Base-by-base conservation (phyloP, 768 basidiomycete species). In the Scleroderma bovista region DNA sequence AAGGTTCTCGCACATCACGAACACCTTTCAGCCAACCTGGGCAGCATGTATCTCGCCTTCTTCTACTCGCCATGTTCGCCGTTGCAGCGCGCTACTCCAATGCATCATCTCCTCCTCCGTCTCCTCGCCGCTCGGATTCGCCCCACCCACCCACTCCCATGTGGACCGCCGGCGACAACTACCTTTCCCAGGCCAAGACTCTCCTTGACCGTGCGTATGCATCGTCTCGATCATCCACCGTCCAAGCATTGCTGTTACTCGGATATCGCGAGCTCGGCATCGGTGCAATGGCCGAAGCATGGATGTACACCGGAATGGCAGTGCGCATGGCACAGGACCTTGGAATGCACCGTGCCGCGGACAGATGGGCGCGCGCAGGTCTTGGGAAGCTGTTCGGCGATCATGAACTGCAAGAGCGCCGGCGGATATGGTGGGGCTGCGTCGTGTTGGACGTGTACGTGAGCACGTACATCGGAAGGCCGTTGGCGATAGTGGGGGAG, bases 251-350 rank as follows among this genome's bases (percentile, higher is more conserved):
- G 17, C 73, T 94, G 10, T 75, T 94, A 10, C 76, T 93, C 69
- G 86, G 85, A 7, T 93, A 87, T 61, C 76, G 91, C 8, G 90
- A 94, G 66, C 78, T 91, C 37, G 92, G 92, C 3, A 87, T 92
- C 51, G 92, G 88, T 40, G 81, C 88, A 16, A 94, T 93, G 90
- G 84, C 86, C 8, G 81, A 86, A 65, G 84, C 88, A 29, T 94
- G 91, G 92, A 77, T 83, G 10, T 90, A 86, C 60, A 78, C 83
- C 17, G 90, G 91, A 11, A 88, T 90, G 85, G 90, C 86, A 1
- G 83, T 93, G 33, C 78, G 92, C n/a, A 92, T 93, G 89, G 89
- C 89, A 15, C 89, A 90, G 67, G 89, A 92, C 65, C 65, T 92
- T 48, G 89, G 89, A 8, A 79, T 92, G 77, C 89, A 92, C 60